These are phyloP conservation scores for Trichomonascaceae sp. DNA, from an alignment of 1,139 yeast genomes.

Conservation along the genomic window DNA sequence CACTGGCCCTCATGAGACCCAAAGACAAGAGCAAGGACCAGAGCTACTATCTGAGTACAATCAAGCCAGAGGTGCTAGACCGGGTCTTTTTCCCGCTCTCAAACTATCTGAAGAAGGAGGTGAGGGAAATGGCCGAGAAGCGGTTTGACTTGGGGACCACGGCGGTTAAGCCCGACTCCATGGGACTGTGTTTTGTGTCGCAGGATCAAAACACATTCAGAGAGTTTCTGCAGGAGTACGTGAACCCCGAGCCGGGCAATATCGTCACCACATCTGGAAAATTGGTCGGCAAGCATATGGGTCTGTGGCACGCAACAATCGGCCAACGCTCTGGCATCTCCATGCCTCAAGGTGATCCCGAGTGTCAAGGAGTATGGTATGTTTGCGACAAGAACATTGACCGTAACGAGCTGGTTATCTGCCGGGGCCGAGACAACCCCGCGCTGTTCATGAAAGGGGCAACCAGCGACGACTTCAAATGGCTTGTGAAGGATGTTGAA, in stretches of 20 bases:
- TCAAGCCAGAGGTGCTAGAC: slow-evolving; percentile 35
- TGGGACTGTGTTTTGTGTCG: slow-evolving; percentile 87
- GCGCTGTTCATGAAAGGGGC: slow-evolving; percentile 39
- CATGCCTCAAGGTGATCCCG: slow-evolving; percentile 79
- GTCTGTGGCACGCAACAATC: slow-evolving; percentile 88
- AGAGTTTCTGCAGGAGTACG: slow-evolving; percentile 62
- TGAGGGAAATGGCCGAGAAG: slow-evolving; percentile 51
- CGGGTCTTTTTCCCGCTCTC: slow-evolving; percentile 70
- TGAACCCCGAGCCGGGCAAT: slow-evolving; percentile 61
- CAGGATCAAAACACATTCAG: slow-evolving; percentile 55
- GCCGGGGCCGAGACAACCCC: slow-evolving; percentile 54
- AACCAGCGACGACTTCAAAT: slow-evolving; percentile 35
- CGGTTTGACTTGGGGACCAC: slow-evolving; percentile 40
- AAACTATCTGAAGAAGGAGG: slow-evolving; percentile 56
- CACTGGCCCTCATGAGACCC: slow-evolving; percentile 44
- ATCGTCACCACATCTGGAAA: slow-evolving; percentile 54
- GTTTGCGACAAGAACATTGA: slow-evolving; percentile 55
- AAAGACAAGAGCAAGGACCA: slow-evolving; percentile 63
- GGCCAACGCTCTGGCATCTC: slow-evolving; percentile 75
- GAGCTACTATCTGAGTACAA: slow-evolving; percentile 72
- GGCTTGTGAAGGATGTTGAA: slow-evolving; percentile 30
- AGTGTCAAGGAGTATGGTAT: slow-evolving; percentile 72
- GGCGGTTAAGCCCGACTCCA: slow-evolving; percentile 78
- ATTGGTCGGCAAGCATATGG: slow-evolving; percentile 71
- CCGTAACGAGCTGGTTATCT: slow-evolving; percentile 66